Base-by-base conservation (phyloP, 2,329 filamentous ascomycete species). In the Pseudogymnoascus sp. region DNA sequence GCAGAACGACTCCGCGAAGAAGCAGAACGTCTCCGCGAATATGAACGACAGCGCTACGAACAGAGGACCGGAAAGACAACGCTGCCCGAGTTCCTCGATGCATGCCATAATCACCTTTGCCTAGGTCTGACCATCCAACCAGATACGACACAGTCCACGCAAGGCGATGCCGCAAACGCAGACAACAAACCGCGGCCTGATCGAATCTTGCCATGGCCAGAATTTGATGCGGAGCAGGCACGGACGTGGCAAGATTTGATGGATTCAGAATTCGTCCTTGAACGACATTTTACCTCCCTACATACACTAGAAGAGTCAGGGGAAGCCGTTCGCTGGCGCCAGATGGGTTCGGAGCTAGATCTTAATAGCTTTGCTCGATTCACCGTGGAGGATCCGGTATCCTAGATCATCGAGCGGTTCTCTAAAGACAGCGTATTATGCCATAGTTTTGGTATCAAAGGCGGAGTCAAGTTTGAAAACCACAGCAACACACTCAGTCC, bases 21-120 rank as follows among this genome's bases (percentile, higher is more conserved):
- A 53, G 21, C 9, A 7, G 1, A 53, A 6, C 46, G 50, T n/a
- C 50, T 56, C 13, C 50, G 50, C 23, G 50, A 56, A 19, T 23
- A 56, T 17, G 50, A 56, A 15, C 50, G 50, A 56, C 50, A 17
- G 26, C 23, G 23, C 23, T 56, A 56, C 23, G 50, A 56, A 31
- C 50, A 23, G 23, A 56, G 50, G 23, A 53, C 4, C 29, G 46
- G 46, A 53, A 53, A 53, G 4, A 53, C 46, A 3, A 53, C 46
- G 10, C 4, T 53, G 46, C 46, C 44, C 19, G 46, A 53, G 21
- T 37, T 15, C 4, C 35, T 37, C 35, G 13, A 37, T 37, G 35
- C 35, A 5, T 37, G 35, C 13, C 35, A 53, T 29, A 29, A 10
- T 1, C 46, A 71, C 46, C 46, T 56, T 56, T 56, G 23, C 46